phyloP scores from a whole-genome alignment of 148 eudicot species.

The Dianthus caryophyllus region DNA sequence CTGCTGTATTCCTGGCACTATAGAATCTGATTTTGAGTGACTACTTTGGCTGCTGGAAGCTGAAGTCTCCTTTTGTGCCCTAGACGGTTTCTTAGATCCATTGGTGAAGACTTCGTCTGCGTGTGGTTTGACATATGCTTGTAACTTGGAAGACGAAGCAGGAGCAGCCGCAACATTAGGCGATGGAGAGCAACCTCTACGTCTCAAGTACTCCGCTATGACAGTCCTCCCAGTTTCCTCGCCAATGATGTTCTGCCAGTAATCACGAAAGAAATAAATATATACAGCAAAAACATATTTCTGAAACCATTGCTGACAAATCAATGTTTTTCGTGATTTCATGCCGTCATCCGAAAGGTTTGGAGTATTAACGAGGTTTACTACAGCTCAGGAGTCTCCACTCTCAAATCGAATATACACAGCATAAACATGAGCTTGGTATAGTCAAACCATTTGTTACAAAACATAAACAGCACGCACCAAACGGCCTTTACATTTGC shows the following conservation, averaged over 20 bases:
- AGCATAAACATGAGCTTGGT: too few species aligned
- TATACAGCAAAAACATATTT: background rate
- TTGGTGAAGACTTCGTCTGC: slow-evolving; percentile 39
- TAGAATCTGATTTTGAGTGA: slow-evolving; percentile 25
- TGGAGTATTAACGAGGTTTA: too few species aligned
- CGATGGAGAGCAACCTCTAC: slow-evolving; percentile 59
- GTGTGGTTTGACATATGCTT: slow-evolving; percentile 89
- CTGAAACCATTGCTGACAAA: background rate
- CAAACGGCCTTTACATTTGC: too few species aligned
- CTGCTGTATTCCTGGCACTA: slow-evolving; percentile 42
- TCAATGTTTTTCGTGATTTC: background rate
- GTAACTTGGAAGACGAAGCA: slow-evolving; percentile 44
- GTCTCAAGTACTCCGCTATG: slow-evolving; percentile 70
- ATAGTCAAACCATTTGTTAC: too few species aligned
- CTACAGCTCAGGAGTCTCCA: too few species aligned
- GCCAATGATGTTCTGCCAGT: slow-evolving; percentile 79
- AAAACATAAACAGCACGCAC: too few species aligned
- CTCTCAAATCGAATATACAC: too few species aligned
- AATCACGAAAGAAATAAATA: background rate
- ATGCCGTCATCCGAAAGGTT: background rate
- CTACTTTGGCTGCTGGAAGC: slow-evolving; percentile 41
- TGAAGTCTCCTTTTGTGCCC: slow-evolving; percentile 54
- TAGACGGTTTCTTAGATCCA: slow-evolving; percentile 53
- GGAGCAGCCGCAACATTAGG: slow-evolving; percentile 29
- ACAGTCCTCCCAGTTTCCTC: slow-evolving; percentile 76